These are phyloP conservation scores for Echinochloa phyllopogon DNA, from an alignment of 176 grass and related monocot species.

Conservation along the genomic window DNA sequence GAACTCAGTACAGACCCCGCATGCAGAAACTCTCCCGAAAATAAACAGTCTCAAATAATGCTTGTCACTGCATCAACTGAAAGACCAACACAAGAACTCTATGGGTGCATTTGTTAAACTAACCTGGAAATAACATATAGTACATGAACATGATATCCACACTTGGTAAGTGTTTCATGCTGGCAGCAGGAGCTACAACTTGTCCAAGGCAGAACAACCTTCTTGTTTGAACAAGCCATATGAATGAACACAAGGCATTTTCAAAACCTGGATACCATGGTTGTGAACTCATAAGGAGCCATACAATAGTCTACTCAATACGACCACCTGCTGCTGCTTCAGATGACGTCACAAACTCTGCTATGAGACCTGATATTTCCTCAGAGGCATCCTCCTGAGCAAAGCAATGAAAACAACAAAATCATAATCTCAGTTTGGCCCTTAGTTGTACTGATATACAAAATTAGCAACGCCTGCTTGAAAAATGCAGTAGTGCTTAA, in stretches of 20 bases:
- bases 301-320: slow-evolving; percentile 2
- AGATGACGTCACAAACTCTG: slow-evolving; percentile 53
- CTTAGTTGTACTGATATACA: background rate
- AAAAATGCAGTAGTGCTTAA: background rate
- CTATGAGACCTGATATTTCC: slow-evolving; percentile 53
- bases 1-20: background rate
- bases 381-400: slow-evolving; percentile 59
- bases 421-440: background rate
- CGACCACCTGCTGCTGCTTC: slow-evolving; percentile 19
- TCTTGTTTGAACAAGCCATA: background rate
- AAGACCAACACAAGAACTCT: background rate
- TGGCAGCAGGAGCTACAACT: background rate
- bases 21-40: background rate
- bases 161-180: background rate
- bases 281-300: slow-evolving; percentile 6
- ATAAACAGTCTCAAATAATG: background rate
- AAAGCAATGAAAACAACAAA: background rate
- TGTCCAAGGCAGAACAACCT: background rate
- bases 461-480: background rate
- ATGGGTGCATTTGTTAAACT: background rate
- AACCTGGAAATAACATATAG: background rate
- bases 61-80: slow-evolving; percentile 12
- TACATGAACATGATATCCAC: background rate
- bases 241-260: slow-evolving; percentile 11
- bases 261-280: slow-evolving; percentile 11